A percentile compares a stretch with the other conserved stretches of the same genome.
Evolutionary conservation across 371 early-diverging fungal species (phyloP).

Genomic region (Mortierella sp.): DNA sequence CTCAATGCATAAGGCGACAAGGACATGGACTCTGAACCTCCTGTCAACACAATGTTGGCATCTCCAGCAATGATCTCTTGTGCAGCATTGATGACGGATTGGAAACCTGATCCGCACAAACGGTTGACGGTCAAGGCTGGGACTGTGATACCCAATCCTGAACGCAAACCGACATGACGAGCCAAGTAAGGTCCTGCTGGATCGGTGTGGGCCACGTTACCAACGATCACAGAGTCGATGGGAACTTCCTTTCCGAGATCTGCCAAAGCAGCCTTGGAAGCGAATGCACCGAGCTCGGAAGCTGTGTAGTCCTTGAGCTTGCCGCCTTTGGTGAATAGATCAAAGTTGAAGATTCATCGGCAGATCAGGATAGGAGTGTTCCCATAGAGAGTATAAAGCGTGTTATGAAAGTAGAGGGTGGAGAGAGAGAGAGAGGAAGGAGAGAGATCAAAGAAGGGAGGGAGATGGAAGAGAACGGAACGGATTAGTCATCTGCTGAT

Average conservation of each 20-base stretch:
- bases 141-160: constrained; percentile 81
- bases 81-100: constrained; percentile 90
- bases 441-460: no score
- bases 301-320: constrained; percentile 76
- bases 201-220: constrained; percentile 94
- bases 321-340: constrained; percentile 53
- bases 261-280: constrained; percentile 88
- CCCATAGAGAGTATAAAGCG: no score
- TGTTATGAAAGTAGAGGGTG: no score
- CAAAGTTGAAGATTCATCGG: no score
- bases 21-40: constrained; percentile 95
- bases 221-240: constrained; percentile 92
- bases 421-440: no score
- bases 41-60: constrained; percentile 86
- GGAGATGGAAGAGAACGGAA: no score
- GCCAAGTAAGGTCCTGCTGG: constrained; percentile 88
- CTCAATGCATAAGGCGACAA: constrained; percentile 88
- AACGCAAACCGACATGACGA: constrained; percentile 92
- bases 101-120: constrained; percentile 96
- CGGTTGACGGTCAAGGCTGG: constrained; percentile 95
- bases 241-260: constrained; percentile 75
- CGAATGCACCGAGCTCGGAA: constrained; percentile 91
- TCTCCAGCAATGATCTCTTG: constrained; percentile 92
- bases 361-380: no score
- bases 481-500: constrained; percentile 22